Conservation (phyloP, 1,284 basidiomycete genomes). For the Sporisorium sorghi region DNA sequence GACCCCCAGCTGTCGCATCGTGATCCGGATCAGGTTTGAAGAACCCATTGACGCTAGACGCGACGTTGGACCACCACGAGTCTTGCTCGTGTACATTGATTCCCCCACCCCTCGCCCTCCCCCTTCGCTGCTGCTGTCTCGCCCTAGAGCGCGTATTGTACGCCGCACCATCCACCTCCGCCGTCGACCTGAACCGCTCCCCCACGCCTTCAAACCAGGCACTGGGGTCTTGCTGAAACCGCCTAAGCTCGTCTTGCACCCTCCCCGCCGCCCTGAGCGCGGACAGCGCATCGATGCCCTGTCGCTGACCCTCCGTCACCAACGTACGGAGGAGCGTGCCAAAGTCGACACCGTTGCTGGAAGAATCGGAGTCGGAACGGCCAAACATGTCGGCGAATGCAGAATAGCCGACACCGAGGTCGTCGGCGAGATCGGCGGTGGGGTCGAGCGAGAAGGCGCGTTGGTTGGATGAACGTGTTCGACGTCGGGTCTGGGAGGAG, state of each 20-base stretch:
- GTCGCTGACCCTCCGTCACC: slow-evolving; percentile 35
- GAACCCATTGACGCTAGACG: slow-evolving; percentile 29
- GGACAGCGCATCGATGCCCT: slow-evolving; percentile 46
- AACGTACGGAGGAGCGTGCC: slow-evolving; percentile 27
- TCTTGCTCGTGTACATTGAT: slow-evolving; percentile 6
- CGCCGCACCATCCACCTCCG: background rate
- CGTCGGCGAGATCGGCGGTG: slow-evolving; percentile 20
- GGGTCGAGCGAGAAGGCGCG: slow-evolving; percentile 23
- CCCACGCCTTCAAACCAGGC: slow-evolving; percentile 43
- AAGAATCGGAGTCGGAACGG: slow-evolving; percentile 2
- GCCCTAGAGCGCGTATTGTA: slow-evolving; percentile 26
- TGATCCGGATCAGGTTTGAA: slow-evolving; percentile 28
- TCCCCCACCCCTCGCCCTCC: background rate
- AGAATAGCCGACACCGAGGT: slow-evolving; percentile 32
- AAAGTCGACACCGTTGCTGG: slow-evolving; percentile 32
- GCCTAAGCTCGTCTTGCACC: slow-evolving; percentile 41
- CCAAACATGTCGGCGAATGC: slow-evolving; percentile 44
- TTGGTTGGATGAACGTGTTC: slow-evolving; percentile 24
- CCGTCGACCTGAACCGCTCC: slow-evolving; percentile 26
- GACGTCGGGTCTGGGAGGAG: slow-evolving; percentile 17
- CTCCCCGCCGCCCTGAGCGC: slow-evolving; percentile 40
- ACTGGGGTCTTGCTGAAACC: slow-evolving; percentile 36
- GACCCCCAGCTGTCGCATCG: background rate
- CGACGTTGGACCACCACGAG: slow-evolving; percentile 42
- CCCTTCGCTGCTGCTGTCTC: slow-evolving; percentile 6